A percentile compares a stretch with the other conserved stretches of the same genome.
Conservation (phyloP, 805 yeast genomes). For the Kuraishia hungarica region DNA sequence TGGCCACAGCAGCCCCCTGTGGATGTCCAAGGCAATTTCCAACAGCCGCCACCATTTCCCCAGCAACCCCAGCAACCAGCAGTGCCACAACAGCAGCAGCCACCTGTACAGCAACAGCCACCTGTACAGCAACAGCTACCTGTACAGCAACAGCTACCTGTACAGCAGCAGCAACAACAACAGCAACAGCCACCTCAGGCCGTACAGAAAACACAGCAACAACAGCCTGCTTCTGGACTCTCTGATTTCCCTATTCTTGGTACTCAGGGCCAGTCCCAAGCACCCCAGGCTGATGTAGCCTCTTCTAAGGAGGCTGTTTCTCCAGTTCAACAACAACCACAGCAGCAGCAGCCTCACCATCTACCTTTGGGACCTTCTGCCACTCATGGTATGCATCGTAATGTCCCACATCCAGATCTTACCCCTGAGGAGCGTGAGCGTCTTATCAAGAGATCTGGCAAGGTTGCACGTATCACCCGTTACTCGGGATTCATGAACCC, state of each 20-base stretch:
- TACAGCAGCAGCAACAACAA: constrained; percentile 3
- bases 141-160: constrained; percentile 10
- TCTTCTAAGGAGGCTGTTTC: constrained; percentile 7
- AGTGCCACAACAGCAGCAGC: constrained; percentile 3
- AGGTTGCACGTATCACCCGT: constrained; percentile 65
- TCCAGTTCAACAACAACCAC: constrained; percentile 10
- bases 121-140: constrained; percentile 10
- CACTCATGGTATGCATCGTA: constrained; percentile 4
- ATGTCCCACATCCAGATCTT: constrained; percentile 23
- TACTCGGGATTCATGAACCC: constrained; percentile 96
- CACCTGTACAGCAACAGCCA: too few species aligned
- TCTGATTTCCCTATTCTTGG: constrained; percentile 53
- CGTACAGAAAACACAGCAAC: constrained; percentile 8
- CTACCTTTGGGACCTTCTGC: constrained; percentile 3
- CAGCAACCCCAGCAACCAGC: constrained; percentile 1
- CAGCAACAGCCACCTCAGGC: not conserved
- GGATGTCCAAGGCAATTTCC: too few species aligned
- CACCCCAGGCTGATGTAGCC: constrained; percentile 14
- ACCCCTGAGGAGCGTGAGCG: constrained; percentile 69
- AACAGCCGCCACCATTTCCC: not conserved
- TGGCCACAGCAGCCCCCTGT: constrained; percentile 6
- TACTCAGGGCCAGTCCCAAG: constrained; percentile 16
- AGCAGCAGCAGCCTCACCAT: constrained; percentile 12
- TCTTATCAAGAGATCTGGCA: constrained; percentile 59
- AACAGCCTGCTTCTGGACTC: constrained; percentile 14